These are phyloP conservation scores for Marchantia polymorpha DNA, from an alignment of 225 moss, liverwort and hornwort species.

Conservation along the genomic window DNA sequence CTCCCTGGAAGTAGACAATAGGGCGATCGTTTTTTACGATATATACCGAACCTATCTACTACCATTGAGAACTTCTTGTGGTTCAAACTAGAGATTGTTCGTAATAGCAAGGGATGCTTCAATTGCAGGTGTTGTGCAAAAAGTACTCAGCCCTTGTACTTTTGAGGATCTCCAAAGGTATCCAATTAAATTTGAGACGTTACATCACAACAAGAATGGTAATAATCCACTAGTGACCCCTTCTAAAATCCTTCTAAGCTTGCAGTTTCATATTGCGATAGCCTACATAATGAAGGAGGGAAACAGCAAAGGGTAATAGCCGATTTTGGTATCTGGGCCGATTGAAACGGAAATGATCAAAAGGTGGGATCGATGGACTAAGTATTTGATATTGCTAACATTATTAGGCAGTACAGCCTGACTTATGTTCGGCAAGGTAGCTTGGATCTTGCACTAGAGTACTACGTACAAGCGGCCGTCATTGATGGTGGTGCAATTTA, in stretches of 20 bases:
- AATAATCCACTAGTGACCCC: constrained; percentile 93
- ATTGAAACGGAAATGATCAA: constrained; percentile 47
- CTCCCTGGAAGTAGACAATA: constrained; percentile 86
- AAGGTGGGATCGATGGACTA: constrained; percentile 85
- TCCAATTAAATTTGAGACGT: constrained; percentile 85
- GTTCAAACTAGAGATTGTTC: constrained; percentile 86
- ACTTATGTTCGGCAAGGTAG: constrained; percentile 74
- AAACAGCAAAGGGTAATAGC: constrained; percentile 60
- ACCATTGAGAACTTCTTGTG: constrained; percentile 97
- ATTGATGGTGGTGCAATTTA: constrained; percentile 81
- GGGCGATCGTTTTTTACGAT: constrained; percentile 76
- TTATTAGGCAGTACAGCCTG: constrained; percentile 76
- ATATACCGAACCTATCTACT: constrained; percentile 80
- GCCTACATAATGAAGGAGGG: constrained; percentile 79
- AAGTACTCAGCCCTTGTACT: constrained; percentile 54
- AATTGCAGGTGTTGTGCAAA: constrained; percentile 35
- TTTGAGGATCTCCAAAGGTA: constrained; percentile 84
- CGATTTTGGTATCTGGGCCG: constrained; percentile 68
- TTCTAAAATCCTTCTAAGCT: constrained; percentile 82
- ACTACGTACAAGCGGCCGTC: constrained; percentile 78
- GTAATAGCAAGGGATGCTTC: constrained; percentile 42
- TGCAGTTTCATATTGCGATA: constrained; percentile 84
- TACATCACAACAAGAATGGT: constrained; percentile 95
- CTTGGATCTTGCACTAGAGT: constrained; percentile 69
- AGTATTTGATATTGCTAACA: constrained; percentile 73